Evolutionary conservation across 306 rosid species (phyloP), one percentile per base, ranked within the genome.

Genomic region (Potentilla sterilis): DNA sequence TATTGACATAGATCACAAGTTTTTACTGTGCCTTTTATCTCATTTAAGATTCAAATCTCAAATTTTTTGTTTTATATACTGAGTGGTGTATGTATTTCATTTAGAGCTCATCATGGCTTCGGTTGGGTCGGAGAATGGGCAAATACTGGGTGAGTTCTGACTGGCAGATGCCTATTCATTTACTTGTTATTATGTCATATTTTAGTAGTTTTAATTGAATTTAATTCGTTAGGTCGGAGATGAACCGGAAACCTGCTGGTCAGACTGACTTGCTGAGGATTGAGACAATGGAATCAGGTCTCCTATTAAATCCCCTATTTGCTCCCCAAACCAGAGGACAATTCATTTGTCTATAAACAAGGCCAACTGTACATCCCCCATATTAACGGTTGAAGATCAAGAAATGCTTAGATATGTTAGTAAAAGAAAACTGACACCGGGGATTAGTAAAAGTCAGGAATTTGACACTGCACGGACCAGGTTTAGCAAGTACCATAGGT

Each of bases 121-220:
- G 99, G 99, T 67, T 96, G 98, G 98, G 99, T 96, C 58, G 99
- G 98, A 87, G 99, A 92, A 86, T 96, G 97, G 99, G 99, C 98
- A 44, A 96, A 92, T 80, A 88, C 98, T 46, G 99, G 98, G 99
- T 96, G 74, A 84, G 97, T 80, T 59, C 46, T 43, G 15, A 84
- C 67, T 43, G 16, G 28, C 22, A 35, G 59, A 65, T 78, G 68
- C 21, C 52, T 16, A 40, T 62, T 32, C 28, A 65, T 76, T 73
- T 44, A 32, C 58, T 21, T 13, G 8, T 40, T 43, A 61, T 72
- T 46, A 46, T 58, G 73, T 32, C 24, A 49, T 62, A 46, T 57
- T 85, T 48, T 73, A 43, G 78, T 58, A 21, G 49, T 22, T 28
- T 65, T 72, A 40, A 37, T 70, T 69, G 77, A 75, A 67, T 66